A percentile compares a stretch with the other conserved stretches of the same genome.
phyloP scores from a whole-genome alignment of 352 stramenopile species.

The Globisporangium barbulae region DNA sequence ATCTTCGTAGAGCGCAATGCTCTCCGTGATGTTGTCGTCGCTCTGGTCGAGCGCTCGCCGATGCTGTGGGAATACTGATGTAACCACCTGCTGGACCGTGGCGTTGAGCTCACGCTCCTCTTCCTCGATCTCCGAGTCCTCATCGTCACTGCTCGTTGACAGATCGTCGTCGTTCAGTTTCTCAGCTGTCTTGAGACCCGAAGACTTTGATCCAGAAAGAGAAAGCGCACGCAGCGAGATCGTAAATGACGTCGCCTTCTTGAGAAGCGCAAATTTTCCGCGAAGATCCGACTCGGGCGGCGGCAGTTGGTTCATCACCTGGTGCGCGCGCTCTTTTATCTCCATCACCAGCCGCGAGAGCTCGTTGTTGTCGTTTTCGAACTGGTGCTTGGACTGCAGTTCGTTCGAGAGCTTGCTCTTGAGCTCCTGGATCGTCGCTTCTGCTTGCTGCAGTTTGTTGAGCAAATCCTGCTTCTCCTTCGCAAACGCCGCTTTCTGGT shows the following conservation, averaged over 20 bases:
- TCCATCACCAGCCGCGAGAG: constrained; percentile 45
- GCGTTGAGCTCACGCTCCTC: constrained; percentile 52
- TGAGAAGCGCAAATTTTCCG: constrained; percentile 13
- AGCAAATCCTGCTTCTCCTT: constrained; percentile 48
- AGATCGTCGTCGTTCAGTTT: constrained; percentile 36
- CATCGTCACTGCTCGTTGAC: constrained; percentile 46
- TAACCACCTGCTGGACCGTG: constrained; percentile 46
- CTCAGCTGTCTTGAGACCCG: not conserved
- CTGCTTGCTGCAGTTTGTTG: constrained; percentile 29
- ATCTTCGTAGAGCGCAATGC: constrained; percentile 58
- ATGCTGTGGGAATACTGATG: constrained; percentile 41
- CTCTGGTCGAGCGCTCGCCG: constrained; percentile 25
- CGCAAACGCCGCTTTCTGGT: constrained; percentile 16
- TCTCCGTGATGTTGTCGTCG: constrained; percentile 33
- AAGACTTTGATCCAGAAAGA: constrained; percentile 1
- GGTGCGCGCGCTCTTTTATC: constrained; percentile 37
- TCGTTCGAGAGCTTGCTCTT: constrained; percentile 23
- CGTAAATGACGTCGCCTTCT: constrained; percentile 33
- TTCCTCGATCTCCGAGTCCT: constrained; percentile 31
- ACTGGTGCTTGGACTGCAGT: constrained; percentile 24
- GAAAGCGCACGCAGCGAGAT: constrained; percentile 32
- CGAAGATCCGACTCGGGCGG: not conserved
- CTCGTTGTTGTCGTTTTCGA: constrained; percentile 58
- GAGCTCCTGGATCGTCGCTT: constrained; percentile 29
- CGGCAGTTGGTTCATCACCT: constrained; percentile 14